These are phyloP conservation scores for Backusella liffmaniae DNA, from an alignment of 192 early-diverging fungal species.

Conservation along the genomic window DNA sequence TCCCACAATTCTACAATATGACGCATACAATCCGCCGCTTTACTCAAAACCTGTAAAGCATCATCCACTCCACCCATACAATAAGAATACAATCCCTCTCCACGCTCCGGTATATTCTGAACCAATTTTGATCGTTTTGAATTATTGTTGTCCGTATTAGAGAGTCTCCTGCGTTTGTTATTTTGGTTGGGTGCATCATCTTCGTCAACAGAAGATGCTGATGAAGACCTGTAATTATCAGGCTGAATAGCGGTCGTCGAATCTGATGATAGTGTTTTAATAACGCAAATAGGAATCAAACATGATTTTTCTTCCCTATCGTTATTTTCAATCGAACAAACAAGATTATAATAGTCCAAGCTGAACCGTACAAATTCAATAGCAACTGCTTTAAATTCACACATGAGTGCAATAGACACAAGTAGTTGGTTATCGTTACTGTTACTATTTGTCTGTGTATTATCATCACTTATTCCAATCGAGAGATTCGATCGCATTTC, in stretches of 20 bases:
- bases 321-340: slow-evolving; percentile 17
- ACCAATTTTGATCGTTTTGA: neutral
- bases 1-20: slow-evolving; percentile 30
- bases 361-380: slow-evolving; percentile 23
- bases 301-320: slow-evolving; percentile 24
- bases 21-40: slow-evolving; percentile 25
- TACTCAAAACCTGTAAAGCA: slow-evolving; percentile 24
- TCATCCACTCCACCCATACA: slow-evolving; percentile 25
- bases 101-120: neutral
- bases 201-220: neutral
- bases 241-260: neutral
- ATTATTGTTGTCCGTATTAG: neutral
- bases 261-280: slow-evolving; percentile 8
- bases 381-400: slow-evolving; percentile 23
- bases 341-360: slow-evolving; percentile 23
- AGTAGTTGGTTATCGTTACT: slow-evolving; percentile 7
- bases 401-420: slow-evolving; percentile 14
- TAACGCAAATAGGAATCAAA: slow-evolving; percentile 32
- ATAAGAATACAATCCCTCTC: slow-evolving; percentile 18
- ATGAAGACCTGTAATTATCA: neutral
- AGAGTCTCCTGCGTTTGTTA: neutral
- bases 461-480: neutral
- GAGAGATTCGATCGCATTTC: slow-evolving; percentile 12
- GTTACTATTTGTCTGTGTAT: neutral
- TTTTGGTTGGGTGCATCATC: neutral